Percentiles rank a stretch among this genome's conserved stretches.
phyloP scores from a whole-genome alignment of 768 basidiomycete species.

The Leccinum incarnatum region DNA sequence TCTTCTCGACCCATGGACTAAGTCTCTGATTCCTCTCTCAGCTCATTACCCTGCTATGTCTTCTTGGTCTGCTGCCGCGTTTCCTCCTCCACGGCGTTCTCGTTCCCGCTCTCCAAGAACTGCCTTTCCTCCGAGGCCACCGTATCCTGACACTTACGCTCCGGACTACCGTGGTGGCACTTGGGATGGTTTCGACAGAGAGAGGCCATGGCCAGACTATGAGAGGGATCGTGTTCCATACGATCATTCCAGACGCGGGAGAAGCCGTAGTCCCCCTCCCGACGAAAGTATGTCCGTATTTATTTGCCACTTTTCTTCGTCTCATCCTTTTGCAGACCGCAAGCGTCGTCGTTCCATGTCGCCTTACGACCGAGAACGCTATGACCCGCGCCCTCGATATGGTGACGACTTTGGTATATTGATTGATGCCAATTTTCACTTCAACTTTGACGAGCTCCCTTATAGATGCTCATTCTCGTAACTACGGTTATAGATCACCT shows the following conservation, averaged over 20 bases:
- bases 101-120: conserved; percentile 75
- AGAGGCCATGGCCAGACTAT: conserved; percentile 60
- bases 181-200: conserved; percentile 73
- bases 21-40: conserved; percentile 50
- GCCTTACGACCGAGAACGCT: conserved; percentile 81
- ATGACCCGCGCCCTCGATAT: conserved; percentile 80
- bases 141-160: conserved; percentile 58
- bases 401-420: conserved; percentile 76
- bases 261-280: conserved; percentile 72
- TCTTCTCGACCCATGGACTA: conserved; percentile 40
- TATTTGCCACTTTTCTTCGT: background rate
- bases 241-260: conserved; percentile 65
- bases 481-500: conserved; percentile 61
- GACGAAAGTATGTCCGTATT: conserved; percentile 56
- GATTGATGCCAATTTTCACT: background rate
- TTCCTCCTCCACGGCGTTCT: conserved; percentile 75
- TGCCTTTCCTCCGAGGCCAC: conserved; percentile 50
- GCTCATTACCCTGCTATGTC: conserved; percentile 54
- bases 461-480: conserved; percentile 63
- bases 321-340: conserved; percentile 42
- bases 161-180: conserved; percentile 56
- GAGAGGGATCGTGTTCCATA: conserved; percentile 69
- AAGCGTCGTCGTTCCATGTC: conserved; percentile 74
- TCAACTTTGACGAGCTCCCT: conserved; percentile 11
- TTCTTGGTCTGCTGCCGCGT: conserved; percentile 66